Evolutionary conservation across 2,329 filamentous ascomycete genomes (phyloP), one percentile per base, ranked within the genome.

Genomic region (Fusarium piperis): DNA sequence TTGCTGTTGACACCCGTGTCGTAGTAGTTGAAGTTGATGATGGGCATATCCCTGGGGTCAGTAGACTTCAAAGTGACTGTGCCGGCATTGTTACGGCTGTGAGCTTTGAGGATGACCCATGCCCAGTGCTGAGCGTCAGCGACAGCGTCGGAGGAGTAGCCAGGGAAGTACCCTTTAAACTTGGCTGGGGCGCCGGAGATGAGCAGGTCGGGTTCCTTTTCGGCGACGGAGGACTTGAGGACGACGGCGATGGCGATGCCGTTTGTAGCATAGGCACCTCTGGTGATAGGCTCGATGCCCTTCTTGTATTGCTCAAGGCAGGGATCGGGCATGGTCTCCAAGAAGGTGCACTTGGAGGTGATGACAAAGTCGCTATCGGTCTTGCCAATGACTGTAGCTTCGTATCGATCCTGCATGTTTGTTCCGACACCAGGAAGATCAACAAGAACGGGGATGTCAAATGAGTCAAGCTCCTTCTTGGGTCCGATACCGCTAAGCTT

Each of bases 11-110:
- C 80, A 30, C 87, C 87, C 0, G 83, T 81, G 33, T 85, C 83
- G 80, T 88, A 91, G 78, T 86, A 91, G 78, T 89, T 88, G 82
- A 90, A 92, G 58, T 83, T 82, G 71, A 93, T 91, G 35, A 86
- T 79, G 0, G 91, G 91, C n/a, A 86, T 85, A 59, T 92, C 91
- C 1, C 86, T 85, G 0, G 91, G 90, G 74, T 92, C 85, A 0
- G 86, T 82, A 0, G 89, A 91, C 18, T 82, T 83, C 2, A 93
- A 83, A 3, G 81, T 87, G 15, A 93, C 90, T 0, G 85, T 89
- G n/a, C 92, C 91, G 10, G 85, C 84, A 57, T 85, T 83, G 44
- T 93, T 93, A 9, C 82, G 79, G 30, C 80, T 81, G 53, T 84
- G 83, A 0, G 86, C 85, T 78, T 91, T 90, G 52, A 90, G 83